Percentiles rank a stretch among this genome's conserved stretches.
phyloP scores from a whole-genome alignment of 352 stramenopile species.

The Elongisporangium senticosum region DNA sequence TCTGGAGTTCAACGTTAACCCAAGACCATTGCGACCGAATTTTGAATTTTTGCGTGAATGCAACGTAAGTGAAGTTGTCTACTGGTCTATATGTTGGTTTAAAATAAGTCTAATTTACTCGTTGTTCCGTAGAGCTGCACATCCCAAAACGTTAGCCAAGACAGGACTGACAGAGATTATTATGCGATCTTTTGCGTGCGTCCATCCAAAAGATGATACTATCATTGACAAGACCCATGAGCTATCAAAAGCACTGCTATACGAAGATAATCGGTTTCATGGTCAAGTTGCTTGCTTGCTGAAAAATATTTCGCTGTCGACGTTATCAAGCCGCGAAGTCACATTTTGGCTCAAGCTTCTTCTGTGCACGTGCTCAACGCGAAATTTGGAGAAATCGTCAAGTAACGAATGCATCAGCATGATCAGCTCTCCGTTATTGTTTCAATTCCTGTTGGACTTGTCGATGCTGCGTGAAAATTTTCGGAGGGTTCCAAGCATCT shows the following conservation, averaged over 20 bases:
- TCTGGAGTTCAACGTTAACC: not conserved
- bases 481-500: conserved; percentile 18
- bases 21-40: not conserved
- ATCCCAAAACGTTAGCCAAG: not conserved
- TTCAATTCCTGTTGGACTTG: not conserved
- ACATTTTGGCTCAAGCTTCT: conserved; percentile 23
- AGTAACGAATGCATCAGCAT: not conserved
- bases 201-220: not conserved
- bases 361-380: conserved; percentile 11
- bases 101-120: not conserved
- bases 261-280: conserved; percentile 19
- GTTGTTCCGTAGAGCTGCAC: not conserved
- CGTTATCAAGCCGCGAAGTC: conserved; percentile 13
- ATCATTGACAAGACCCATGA: not conserved
- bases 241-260: conserved; percentile 20
- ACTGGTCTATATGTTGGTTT: not conserved
- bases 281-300: conserved; percentile 12
- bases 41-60: not conserved
- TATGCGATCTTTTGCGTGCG: conserved; percentile 21
- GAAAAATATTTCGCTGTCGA: conserved; percentile 15
- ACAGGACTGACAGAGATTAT: conserved; percentile 8
- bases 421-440: not conserved
- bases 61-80: not conserved
- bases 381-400: conserved; percentile 4
- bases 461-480: conserved; percentile 3